These are phyloP conservation scores for Colletotrichum tanaceti DNA, from an alignment of 2,329 filamentous ascomycete genomes.

Conservation along the genomic window DNA sequence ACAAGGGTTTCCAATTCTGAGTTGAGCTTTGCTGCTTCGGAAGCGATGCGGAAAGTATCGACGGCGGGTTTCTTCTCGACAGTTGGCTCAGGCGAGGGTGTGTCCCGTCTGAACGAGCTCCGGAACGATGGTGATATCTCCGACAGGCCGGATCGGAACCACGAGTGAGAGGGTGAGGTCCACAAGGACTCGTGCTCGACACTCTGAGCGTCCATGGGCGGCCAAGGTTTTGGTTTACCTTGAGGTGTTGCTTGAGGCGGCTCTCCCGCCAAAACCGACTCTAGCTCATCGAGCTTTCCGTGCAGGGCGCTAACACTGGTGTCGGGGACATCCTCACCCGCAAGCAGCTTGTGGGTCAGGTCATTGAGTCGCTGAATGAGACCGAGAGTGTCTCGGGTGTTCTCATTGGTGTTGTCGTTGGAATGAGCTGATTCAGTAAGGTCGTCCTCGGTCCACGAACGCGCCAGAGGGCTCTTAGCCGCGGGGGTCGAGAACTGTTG, in stretches of 20 bases:
- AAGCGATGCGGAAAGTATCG: conserved; percentile 52
- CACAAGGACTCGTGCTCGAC: conserved; percentile 46
- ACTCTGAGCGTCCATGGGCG: conserved; percentile 39
- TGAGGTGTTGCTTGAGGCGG: conserved; percentile 32
- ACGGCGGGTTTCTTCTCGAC: conserved; percentile 42
- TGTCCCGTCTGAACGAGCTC: conserved; percentile 44
- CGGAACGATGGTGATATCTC: conserved; percentile 52
- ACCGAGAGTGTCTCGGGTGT: conserved; percentile 56
- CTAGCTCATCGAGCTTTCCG: conserved; percentile 53
- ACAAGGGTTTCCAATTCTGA: conserved; percentile 63
- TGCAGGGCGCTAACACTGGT: conserved; percentile 47
- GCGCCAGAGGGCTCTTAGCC: conserved; percentile 39
- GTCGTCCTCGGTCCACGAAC: conserved; percentile 41
- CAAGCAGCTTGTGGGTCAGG: conserved; percentile 53
- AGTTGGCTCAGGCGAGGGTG: conserved; percentile 27
- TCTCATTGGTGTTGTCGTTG: conserved; percentile 36
- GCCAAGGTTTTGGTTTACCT: conserved; percentile 39
- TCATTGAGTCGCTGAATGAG: conserved; percentile 52
- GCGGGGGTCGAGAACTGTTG: conserved; percentile 45
- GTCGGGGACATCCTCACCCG: conserved; percentile 50
- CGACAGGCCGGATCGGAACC: conserved; percentile 54
- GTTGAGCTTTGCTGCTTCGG: conserved; percentile 60
- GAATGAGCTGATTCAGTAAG: conserved; percentile 36
- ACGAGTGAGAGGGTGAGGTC: conserved; percentile 51
- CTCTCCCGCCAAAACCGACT: conserved; percentile 45